Evolutionary conservation across 345 rosid genomes (phyloP).

Genomic region (Lepidium aucheri): DNA sequence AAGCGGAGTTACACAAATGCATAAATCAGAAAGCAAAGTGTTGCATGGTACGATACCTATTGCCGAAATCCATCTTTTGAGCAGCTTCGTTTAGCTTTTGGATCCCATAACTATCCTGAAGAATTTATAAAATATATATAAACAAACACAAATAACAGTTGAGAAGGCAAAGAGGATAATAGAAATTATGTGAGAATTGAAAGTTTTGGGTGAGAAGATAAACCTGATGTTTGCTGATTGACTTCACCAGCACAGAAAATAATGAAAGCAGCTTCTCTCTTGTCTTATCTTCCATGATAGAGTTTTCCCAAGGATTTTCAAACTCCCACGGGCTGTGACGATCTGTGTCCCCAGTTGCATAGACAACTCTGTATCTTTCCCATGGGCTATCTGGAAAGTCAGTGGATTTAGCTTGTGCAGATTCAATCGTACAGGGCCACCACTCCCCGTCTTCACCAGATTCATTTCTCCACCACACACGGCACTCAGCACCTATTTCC

Average conservation of each 20-base stretch:
- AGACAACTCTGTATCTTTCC: slow-evolving; percentile 63
- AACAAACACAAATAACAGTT: background rate
- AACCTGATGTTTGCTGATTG: slow-evolving; percentile 56
- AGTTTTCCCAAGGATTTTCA: slow-evolving; percentile 64
- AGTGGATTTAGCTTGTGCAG: slow-evolving; percentile 45
- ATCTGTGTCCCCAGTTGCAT: slow-evolving; percentile 45
- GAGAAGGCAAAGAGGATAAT: background rate
- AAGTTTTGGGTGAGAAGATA: background rate
- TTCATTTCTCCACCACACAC: slow-evolving; percentile 83
- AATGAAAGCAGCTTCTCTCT: slow-evolving; percentile 44
- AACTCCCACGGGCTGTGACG: slow-evolving; percentile 95
- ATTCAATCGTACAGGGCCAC: slow-evolving; percentile 75
- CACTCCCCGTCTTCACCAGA: slow-evolving; percentile 66
- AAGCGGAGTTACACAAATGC: background rate
- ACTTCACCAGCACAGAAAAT: slow-evolving; percentile 50
- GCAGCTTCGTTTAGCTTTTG: slow-evolving; percentile 68
- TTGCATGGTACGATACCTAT: slow-evolving; percentile 58
- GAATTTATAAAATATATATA: background rate
- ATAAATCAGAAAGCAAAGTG: slow-evolving; percentile 2
- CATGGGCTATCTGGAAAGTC: slow-evolving; percentile 92
- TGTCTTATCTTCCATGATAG: slow-evolving; percentile 44
- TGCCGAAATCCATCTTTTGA: slow-evolving; percentile 60
- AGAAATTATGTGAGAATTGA: background rate
- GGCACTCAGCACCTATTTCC: slow-evolving; percentile 63
- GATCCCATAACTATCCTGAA: slow-evolving; percentile 80